These are phyloP conservation scores for Penicillium freii DNA, from an alignment of 2,329 filamentous ascomycete genomes.

Conservation along the genomic window DNA sequence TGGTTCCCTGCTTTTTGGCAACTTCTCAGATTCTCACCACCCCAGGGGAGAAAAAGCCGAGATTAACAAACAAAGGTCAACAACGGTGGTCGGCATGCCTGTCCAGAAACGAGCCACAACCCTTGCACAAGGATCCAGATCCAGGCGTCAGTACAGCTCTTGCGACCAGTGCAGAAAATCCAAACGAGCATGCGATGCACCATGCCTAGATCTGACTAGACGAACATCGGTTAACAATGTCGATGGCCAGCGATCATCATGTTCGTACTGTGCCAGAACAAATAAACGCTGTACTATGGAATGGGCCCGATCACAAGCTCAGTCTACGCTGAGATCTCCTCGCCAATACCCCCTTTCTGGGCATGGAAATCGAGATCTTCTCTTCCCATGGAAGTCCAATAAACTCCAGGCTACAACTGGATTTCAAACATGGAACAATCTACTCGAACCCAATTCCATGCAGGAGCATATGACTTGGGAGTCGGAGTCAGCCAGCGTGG, in stretches of 20 bases:
- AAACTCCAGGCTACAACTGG: not conserved
- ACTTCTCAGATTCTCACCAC: not conserved
- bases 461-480: not conserved
- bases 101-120: not conserved
- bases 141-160: not conserved
- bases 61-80: not conserved
- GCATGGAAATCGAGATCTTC: not conserved
- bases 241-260: not conserved
- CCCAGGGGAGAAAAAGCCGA: not conserved
- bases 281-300: conserved; percentile 1
- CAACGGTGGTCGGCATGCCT: not conserved
- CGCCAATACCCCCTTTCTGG: not conserved
- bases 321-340: not conserved
- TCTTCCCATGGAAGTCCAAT: not conserved
- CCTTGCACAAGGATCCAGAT: not conserved
- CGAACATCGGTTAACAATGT: not conserved
- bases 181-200: conserved; percentile 1
- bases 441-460: not conserved
- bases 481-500: not conserved
- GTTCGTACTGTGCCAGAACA: not conserved
- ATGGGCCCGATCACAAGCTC: not conserved
- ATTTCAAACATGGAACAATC: not conserved
- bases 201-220: not conserved
- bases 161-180: conserved; percentile 1
- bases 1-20: not conserved